These are phyloP conservation scores for Toxoplasma gondii DNA, from an alignment of 169 alveolate genomes.

Conservation along the genomic window DNA sequence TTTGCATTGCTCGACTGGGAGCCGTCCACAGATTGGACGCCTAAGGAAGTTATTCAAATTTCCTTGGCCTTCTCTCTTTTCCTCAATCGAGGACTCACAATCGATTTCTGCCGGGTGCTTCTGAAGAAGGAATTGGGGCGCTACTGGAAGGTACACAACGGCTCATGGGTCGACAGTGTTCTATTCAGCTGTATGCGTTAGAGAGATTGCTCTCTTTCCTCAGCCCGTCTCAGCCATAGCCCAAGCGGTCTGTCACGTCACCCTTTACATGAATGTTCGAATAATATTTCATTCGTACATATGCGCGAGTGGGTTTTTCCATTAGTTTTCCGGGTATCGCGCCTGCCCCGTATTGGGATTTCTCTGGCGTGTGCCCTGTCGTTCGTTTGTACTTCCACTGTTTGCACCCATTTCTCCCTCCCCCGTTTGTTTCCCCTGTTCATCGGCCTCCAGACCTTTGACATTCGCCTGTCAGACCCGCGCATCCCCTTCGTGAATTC, in stretches of 20 bases:
- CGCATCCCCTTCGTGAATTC: background rate
- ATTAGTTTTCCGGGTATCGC: too few species aligned
- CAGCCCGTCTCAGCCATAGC: background rate
- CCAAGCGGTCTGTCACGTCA: too few species aligned
- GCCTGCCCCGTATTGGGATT: too few species aligned
- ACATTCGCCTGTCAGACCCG: background rate
- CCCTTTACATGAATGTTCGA: too few species aligned
- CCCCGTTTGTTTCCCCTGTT: background rate
- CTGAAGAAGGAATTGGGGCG: background rate
- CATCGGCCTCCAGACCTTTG: background rate
- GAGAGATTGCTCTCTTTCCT: background rate
- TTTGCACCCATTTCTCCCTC: background rate
- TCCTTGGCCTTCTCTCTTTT: background rate
- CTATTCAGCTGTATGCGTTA: background rate
- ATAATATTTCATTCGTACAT: too few species aligned
- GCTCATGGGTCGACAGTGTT: background rate
- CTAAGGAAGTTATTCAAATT: background rate
- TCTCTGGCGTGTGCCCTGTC: too few species aligned
- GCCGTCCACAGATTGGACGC: background rate
- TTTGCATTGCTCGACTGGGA: conserved; percentile 9
- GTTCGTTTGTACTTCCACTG: background rate
- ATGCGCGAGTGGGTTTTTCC: too few species aligned
- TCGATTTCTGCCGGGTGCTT: conserved; percentile 5
- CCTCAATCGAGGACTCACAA: conserved; percentile 2
- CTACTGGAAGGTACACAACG: conserved; percentile 19